Percentiles rank a stretch among this genome's conserved stretches.
These are phyloP conservation scores for Penicillium sp. DNA, from an alignment of 2,329 filamentous ascomycete genomes.

Conservation along the genomic window DNA sequence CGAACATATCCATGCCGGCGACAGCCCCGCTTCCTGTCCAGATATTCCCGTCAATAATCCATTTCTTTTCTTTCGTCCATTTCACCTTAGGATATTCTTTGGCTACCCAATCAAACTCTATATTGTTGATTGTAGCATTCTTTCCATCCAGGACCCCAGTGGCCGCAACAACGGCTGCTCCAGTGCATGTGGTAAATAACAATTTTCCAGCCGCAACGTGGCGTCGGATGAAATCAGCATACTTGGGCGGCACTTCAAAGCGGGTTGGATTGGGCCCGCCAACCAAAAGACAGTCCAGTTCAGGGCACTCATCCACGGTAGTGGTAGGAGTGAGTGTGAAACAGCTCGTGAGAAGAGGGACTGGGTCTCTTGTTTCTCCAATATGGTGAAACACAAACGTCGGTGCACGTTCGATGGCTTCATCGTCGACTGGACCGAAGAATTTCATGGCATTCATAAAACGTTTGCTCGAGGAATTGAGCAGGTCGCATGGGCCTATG, in stretches of 20 bases:
- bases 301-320: slow-evolving; percentile 41
- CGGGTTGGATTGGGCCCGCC: slow-evolving; percentile 35
- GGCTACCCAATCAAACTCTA: slow-evolving; percentile 33
- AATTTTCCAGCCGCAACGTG: slow-evolving; percentile 44
- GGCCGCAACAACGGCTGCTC: slow-evolving; percentile 21
- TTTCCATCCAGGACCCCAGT: slow-evolving; percentile 49
- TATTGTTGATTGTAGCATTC: slow-evolving; percentile 50
- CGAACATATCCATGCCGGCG: slow-evolving; percentile 53
- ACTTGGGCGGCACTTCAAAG: slow-evolving; percentile 35
- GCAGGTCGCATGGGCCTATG: slow-evolving; percentile 36
- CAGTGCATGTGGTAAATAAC: slow-evolving; percentile 26
- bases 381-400: slow-evolving; percentile 43
- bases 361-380: slow-evolving; percentile 35
- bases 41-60: slow-evolving; percentile 51
- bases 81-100: slow-evolving; percentile 46
- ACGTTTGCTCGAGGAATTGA: slow-evolving; percentile 24
- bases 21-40: slow-evolving; percentile 54
- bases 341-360: slow-evolving; percentile 24
- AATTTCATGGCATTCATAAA: not conserved
- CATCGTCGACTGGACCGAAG: slow-evolving; percentile 20
- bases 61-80: slow-evolving; percentile 51
- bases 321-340: slow-evolving; percentile 34
- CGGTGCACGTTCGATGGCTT: slow-evolving; percentile 27
- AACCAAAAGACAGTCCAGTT: slow-evolving; percentile 44
- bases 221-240: slow-evolving; percentile 36